These are phyloP conservation scores for Hippophae rhamnoides DNA, from an alignment of 306 rosid species.

Conservation along the genomic window DNA sequence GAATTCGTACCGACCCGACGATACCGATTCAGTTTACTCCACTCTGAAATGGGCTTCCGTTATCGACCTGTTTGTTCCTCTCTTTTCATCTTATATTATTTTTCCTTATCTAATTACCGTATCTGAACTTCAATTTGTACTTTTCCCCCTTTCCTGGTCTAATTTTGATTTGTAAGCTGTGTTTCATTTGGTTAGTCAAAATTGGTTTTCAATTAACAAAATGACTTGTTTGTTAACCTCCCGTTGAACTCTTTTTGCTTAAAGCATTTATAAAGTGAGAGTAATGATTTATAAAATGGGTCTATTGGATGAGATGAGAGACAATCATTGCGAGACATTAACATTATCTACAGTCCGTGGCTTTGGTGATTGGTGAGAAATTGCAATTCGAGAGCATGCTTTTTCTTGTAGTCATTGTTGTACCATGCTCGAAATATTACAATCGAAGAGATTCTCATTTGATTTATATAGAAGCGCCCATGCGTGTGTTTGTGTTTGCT, in stretches of 20 bases:
- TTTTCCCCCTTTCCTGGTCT: background rate
- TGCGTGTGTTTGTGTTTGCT: too few species aligned
- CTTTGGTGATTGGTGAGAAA: too few species aligned
- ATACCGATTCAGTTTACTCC: slow-evolving; percentile 80
- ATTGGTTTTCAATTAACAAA: background rate
- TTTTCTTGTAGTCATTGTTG: too few species aligned
- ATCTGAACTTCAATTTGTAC: background rate
- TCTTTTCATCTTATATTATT: slow-evolving; percentile 1
- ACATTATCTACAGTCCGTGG: too few species aligned
- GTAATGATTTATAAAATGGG: background rate
- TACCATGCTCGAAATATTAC: too few species aligned
- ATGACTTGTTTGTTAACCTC: background rate
- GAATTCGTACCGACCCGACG: slow-evolving; percentile 43
- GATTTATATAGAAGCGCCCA: too few species aligned
- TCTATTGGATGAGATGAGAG: background rate
- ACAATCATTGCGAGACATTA: background rate
- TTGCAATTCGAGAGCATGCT: too few species aligned
- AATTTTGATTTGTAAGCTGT: background rate
- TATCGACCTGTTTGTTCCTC: slow-evolving; percentile 69
- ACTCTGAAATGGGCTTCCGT: slow-evolving; percentile 85
- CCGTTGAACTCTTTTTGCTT: background rate
- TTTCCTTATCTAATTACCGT: background rate
- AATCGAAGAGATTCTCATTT: too few species aligned
- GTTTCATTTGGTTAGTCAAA: background rate
- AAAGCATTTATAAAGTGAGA: background rate